Evolutionary conservation across 768 basidiomycete genomes (phyloP), one percentile per base, ranked within the genome.

Genomic region (Boletus huronensis): DNA sequence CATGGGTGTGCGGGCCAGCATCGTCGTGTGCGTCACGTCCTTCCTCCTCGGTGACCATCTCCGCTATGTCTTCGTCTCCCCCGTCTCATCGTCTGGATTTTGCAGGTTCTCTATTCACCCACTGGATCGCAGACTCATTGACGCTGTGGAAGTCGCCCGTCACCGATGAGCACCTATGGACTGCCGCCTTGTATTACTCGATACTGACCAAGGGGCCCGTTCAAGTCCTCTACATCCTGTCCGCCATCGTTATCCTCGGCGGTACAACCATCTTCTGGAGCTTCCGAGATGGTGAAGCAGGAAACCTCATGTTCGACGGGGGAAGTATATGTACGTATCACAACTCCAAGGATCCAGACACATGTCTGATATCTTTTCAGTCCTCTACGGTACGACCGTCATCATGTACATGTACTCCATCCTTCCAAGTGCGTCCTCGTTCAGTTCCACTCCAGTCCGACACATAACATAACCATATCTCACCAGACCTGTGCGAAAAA

Each of bases 41-140:
- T 91, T 92, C 62, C 77, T 93, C 21, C 81, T 93, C 23, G 90
- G 90, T 88, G 52, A 39, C 77, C 44, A 19, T 58, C 25, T 17
- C 38, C 5, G 23, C 25, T 23, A 35, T 32, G 1, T 43, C 16
- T 13, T 38, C 25, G 7, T 35, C n/a, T 8, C 3, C 10, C 32
- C 25, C 11, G 0, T 29, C 44, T 54, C 25, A 46, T 26, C 13
- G 21, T 6, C 10, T 35, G 16, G 17, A 7, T 10, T 46, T 46
- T 13, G 2, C 68, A 92, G 90, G 91, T 48, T 75, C 87, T 43
- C 77, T 93, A 5, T 91, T 91, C 68, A 92, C 90, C 34, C 87
- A 93, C 67, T 93, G 91, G 91, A 92, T 90, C 58, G 91, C 91
- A n/a, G 91, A 93, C 76, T 92, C 90, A 1, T 75, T 91, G 48